Base-by-base conservation (phyloP, 192 early-diverging fungal genomes). In the Allomyces macrogynus region DNA sequence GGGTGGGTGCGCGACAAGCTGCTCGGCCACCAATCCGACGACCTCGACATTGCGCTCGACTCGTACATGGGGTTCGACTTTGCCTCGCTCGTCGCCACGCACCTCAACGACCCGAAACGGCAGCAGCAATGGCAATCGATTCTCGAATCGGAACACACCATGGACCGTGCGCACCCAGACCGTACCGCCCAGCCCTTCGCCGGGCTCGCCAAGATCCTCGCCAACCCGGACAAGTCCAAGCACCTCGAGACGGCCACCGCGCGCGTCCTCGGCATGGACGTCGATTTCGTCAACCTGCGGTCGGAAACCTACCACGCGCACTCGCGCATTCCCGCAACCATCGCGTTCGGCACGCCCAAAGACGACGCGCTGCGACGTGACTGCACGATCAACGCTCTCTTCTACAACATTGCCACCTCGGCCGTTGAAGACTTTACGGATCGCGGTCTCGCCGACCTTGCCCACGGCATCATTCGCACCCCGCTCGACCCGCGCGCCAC, bases 1-100 rank as follows among this genome's bases (percentile, higher is more conserved):
- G 96, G 96, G 12, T 99, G 94, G 96, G 96, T 99, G 57, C 82
- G 96, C 64, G 96, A 99, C 74, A 99, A 99, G 87, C 77, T 97
- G n/a, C 82, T 99, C 3, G 90, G 89, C 4, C 77, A 77, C 43
- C 81, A 87, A 25, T 87, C 83, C 64, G 77, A 93, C 69, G 96
- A 99, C 80, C 72, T 99, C 26, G 96, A 99, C 70, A 82, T 99
- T 32, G 96, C 91, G 4, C 77, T 99, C 20, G 88, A 95, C 78
- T 80, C 75, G 23, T 91, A 97, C 85, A 92, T 83, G 78, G 96
- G 96, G 9, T 88, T 80, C 65, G 88, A 92, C 16, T 92, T 97
- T 77, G 93, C 93, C 0, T 64, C 78, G 12, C 75, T 80, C 43
- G 80, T 93, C 26, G 88, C 87, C 65, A 66, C 74, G 10, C 88